Base-by-base conservation (phyloP, 2,329 filamentous ascomycete genomes). In the Fusarium sp. region DNA sequence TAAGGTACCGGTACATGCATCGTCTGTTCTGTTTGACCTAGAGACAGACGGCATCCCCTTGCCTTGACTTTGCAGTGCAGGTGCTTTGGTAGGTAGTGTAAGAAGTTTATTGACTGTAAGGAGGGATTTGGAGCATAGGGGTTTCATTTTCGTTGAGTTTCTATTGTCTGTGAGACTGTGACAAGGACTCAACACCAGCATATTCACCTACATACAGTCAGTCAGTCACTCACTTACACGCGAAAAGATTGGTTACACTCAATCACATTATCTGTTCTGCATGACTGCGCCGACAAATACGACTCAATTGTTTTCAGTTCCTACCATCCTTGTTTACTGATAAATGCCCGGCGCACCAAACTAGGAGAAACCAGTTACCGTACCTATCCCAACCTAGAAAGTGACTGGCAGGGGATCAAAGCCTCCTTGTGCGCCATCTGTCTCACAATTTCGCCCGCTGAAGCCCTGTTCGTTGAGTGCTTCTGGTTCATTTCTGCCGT, bases 381-480 rank as follows among this genome's bases (percentile, higher is more conserved):
- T 51, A 47, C 53, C 42, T 60, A 22, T 68, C 63, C 63, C 44
- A 58, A 58, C 56, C 56, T 28, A 72, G 44, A 45, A 71, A 53
- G 47, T 68, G 63, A 47, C 39, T n/a, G n/a, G 51, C 50, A 60
- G 57, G 72, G 69, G 72, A 58, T 47, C 72, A 63, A 63, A 69
- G 59, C 63, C 54, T 59, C 56, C 59, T 32, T 74, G 55, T 60
- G 59, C 64, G 63, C 60, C 67, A 61, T 66, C 70, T 69, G 72
- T 75, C 69, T 75, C 72, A 75, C 45, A 69, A 67, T 75, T 62
- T 75, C 61, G 63, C 57, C 71, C 63, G 35, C 45, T 63, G 30
- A 41, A 20, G 50, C 62, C 58, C 56, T 68, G 50, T 64, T 54
- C 47, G 38, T 51, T 48, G 51, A 41, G 26, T 60, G 61, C 70